These are phyloP conservation scores for Chytriomyces sp. DNA, from an alignment of 192 early-diverging fungal genomes.

Conservation along the genomic window DNA sequence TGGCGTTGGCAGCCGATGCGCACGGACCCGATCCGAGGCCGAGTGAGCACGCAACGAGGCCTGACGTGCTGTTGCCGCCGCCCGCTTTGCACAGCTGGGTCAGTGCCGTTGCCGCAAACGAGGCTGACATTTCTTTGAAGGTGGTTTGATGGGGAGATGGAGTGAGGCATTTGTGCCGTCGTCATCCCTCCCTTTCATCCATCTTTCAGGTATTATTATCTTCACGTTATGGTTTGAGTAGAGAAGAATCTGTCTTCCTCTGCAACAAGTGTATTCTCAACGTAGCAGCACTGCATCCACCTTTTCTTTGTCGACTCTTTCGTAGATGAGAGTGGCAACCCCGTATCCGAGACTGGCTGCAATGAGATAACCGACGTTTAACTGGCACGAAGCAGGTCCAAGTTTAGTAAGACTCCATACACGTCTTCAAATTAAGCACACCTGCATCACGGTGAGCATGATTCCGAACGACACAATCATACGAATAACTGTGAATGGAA, in stretches of 20 bases:
- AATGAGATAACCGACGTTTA: conserved; percentile 14
- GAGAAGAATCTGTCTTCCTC: not conserved
- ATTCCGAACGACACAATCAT: not conserved
- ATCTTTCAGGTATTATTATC: not conserved
- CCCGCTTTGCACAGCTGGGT: not conserved
- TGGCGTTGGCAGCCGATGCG: not conserved
- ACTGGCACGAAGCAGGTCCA: no score
- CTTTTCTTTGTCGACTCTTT: not conserved
- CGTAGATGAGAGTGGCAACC: not conserved
- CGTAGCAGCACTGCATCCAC: not conserved
- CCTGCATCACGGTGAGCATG: conserved; percentile 20
- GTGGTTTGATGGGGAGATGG: not conserved
- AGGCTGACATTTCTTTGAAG: not conserved
- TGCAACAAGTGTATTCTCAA: not conserved
- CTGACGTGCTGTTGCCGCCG: not conserved
- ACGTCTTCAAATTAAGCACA: no score
- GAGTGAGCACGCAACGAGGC: not conserved
- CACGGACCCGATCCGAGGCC: not conserved
- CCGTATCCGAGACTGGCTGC: conserved; percentile 8
- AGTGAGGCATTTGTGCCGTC: not conserved
- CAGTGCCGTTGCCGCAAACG: not conserved
- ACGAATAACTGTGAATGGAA: not conserved
- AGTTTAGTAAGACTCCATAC: no score
- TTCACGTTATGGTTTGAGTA: not conserved
- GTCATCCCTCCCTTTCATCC: not conserved